These are phyloP conservation scores for Linanthus parryae DNA, from an alignment of 148 eudicot genomes.

Conservation along the genomic window DNA sequence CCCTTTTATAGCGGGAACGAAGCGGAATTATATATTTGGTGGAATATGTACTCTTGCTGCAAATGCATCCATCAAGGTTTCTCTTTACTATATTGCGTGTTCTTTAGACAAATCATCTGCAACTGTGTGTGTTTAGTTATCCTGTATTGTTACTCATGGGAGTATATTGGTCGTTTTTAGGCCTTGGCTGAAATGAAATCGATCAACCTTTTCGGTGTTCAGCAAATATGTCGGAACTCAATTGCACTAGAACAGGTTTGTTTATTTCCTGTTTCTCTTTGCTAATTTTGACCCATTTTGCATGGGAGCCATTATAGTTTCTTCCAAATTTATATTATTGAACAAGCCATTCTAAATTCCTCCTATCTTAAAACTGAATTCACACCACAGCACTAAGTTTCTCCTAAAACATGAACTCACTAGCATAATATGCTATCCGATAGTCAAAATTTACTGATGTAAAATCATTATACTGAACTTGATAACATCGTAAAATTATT, in stretches of 20 bases:
- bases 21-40: slow-evolving; percentile 86
- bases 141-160: slow-evolving; percentile 2
- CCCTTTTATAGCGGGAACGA: slow-evolving; percentile 72
- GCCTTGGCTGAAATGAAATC: slow-evolving; percentile 87
- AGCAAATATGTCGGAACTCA: slow-evolving; percentile 95
- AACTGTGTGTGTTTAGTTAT: slow-evolving; percentile 6
- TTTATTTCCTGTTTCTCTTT: slow-evolving; percentile 13
- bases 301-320: too few relatives aligned
- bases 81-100: not conserved
- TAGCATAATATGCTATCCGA: too few relatives aligned
- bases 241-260: slow-evolving; percentile 94
- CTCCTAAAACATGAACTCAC: too few relatives aligned
- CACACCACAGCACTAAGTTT: too few relatives aligned
- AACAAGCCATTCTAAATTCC: too few relatives aligned
- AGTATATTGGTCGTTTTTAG: slow-evolving; percentile 28
- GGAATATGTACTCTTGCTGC: slow-evolving; percentile 93
- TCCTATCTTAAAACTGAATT: too few relatives aligned
- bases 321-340: too few relatives aligned
- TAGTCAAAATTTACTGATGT: too few relatives aligned
- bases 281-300: too few relatives aligned
- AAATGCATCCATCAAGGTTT: slow-evolving; percentile 78
- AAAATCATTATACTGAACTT: too few relatives aligned
- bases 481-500: too few relatives aligned
- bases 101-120: not conserved
- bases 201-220: slow-evolving; percentile 96